Evolutionary conservation across 352 stramenopile species (phyloP).

Genomic region (Pythium plurisporium): DNA sequence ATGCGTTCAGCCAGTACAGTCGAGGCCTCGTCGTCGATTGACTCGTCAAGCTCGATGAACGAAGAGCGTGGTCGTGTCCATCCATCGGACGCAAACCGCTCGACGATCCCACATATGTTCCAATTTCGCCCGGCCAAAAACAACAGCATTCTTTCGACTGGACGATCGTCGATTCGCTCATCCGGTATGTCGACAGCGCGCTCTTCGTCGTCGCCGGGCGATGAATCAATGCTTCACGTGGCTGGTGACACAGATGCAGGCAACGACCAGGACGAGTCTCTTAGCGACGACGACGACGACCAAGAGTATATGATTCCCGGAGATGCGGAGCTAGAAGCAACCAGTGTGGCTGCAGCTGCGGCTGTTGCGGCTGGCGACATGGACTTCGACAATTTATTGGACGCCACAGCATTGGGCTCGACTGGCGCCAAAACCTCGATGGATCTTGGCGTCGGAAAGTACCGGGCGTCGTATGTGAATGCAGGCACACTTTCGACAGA

Average conservation of each 20-base stretch:
- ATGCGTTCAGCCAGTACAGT: slow-evolving; percentile 27
- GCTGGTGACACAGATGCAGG: background rate
- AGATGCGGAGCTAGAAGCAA: slow-evolving; percentile 23
- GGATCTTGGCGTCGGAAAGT: slow-evolving; percentile 48
- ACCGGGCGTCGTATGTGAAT: slow-evolving; percentile 31
- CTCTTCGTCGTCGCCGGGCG: slow-evolving; percentile 7
- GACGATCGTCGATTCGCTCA: slow-evolving; percentile 25
- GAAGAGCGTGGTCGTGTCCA: slow-evolving; percentile 32
- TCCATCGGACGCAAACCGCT: slow-evolving; percentile 10
- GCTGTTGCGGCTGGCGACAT: slow-evolving; percentile 17
- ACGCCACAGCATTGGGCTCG: slow-evolving; percentile 18
- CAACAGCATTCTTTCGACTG: slow-evolving; percentile 9
- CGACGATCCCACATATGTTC: slow-evolving; percentile 54
- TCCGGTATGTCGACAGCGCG: slow-evolving; percentile 33
- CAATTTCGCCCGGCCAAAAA: slow-evolving; percentile 43
- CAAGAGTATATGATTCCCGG: slow-evolving; percentile 19
- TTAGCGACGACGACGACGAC: slow-evolving; percentile 17
- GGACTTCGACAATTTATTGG: slow-evolving; percentile 25
- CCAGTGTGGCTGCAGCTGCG: background rate
- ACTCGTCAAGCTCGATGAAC: slow-evolving; percentile 23
- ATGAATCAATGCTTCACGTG: slow-evolving; percentile 6
- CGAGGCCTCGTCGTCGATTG: slow-evolving; percentile 17
- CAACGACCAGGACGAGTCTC: slow-evolving; percentile 24
- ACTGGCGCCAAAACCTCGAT: slow-evolving; percentile 13
- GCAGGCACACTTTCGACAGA: slow-evolving; percentile 4